Base-by-base conservation (phyloP, 192 early-diverging fungal species). In the Chytriomyces hyalinus region DNA sequence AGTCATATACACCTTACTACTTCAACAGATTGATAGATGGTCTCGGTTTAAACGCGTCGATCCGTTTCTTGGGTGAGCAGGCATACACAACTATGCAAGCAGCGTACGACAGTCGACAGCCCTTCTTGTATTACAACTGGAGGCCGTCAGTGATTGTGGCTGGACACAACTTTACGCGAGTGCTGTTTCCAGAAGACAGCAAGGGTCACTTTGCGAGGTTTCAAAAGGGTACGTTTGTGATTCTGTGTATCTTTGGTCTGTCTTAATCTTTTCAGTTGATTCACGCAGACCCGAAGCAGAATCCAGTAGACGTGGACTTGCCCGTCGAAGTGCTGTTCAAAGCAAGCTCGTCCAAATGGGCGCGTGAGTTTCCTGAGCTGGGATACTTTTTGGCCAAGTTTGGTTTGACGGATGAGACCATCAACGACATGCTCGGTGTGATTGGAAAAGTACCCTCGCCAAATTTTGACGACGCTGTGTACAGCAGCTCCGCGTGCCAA, bases 291-390 rank as follows among this genome's bases (percentile, higher is more conserved):
- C 69, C 69, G 20, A 17, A 53, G 13, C 47, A 70, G 15, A 50
- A 13, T 7, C 22, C 69, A 22, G 69, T 70, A 3, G 15, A 20
- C 4, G 69, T 70, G 8, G 69, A 70, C 69, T 20, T 70, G 24
- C 69, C 69, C 10, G 49, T 57, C 10, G 69, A 70, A 26, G 57
- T 13, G 8, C 24, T 70, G 49, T 70, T 70, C 36, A 70, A 70
- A 26, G 69, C 48, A 17, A 47, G 20, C 61, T 63, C 72, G 4
- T 17, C 36, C 36, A 62, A 59, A 36, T 73, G 61, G 26, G n/a
- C 11, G 7, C 43, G 13, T 22, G 72, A 73, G 43, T 73, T 73
- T 47, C 72, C 72, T 28, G 72, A 73, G 50, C 61, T 73, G 10
- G 22, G 8, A 4, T 63, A 43, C n/a, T 59, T 62, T 44, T 11